These are phyloP conservation scores for Edaphochlamys debaryana DNA, from an alignment of 139 green algal species.

Conservation along the genomic window DNA sequence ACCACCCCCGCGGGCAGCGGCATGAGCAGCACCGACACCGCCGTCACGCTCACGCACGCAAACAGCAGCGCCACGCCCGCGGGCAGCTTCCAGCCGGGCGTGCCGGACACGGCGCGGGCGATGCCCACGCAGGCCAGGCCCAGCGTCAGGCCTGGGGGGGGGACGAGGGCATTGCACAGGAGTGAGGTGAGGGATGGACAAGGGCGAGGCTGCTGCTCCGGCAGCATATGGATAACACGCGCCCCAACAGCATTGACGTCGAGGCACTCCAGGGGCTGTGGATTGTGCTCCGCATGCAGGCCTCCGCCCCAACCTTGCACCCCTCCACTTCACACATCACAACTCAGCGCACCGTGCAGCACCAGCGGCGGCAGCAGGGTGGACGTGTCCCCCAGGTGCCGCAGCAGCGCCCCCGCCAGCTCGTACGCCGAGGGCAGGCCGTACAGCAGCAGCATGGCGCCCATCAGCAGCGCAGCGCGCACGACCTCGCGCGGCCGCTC, in stretches of 20 bases:
- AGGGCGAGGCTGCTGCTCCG: too few species aligned
- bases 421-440: conserved; percentile 2
- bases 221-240: too few species aligned
- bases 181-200: too few species aligned
- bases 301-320: too few species aligned
- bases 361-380: conserved; percentile 36
- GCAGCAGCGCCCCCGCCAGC: conserved; percentile 18
- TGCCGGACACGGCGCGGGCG: background rate
- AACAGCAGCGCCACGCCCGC: background rate
- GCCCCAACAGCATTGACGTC: too few species aligned
- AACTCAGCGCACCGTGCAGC: conserved; percentile 38
- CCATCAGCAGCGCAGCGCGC: conserved; percentile 23
- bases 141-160: background rate
- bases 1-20: background rate
- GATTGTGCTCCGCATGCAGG: too few species aligned
- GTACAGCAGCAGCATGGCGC: conserved; percentile 10
- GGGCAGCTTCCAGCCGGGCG: conserved; percentile 11
- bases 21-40: conserved; percentile 12
- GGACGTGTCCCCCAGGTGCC: conserved; percentile 6
- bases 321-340: too few species aligned
- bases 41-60: too few species aligned
- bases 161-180: too few species aligned
- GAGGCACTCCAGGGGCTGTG: too few species aligned
- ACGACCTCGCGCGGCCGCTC: conserved; percentile 15
- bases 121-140: conserved; percentile 17